These are phyloP conservation scores for Colletotrichum siamense DNA, from an alignment of 2,329 filamentous ascomycete genomes.

Conservation along the genomic window DNA sequence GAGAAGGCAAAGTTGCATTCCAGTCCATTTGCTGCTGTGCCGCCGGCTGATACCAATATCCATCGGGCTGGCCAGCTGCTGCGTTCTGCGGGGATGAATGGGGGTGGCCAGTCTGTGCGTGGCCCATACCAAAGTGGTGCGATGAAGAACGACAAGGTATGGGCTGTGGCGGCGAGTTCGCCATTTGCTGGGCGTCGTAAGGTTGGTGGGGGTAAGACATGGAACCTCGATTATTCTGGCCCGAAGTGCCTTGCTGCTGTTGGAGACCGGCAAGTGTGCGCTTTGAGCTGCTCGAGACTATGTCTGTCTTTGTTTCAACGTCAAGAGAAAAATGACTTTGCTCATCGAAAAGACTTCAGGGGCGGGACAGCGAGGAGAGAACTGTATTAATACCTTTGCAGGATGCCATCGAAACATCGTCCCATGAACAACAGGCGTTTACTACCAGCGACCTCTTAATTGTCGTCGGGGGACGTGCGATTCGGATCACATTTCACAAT, in stretches of 20 bases:
- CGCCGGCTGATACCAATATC: background rate
- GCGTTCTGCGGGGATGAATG: background rate
- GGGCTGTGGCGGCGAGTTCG: background rate
- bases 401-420: background rate
- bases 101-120: background rate
- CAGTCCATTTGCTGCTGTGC: background rate
- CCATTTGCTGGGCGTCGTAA: background rate
- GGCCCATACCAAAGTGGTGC: background rate
- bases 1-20: background rate
- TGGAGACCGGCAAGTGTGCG: background rate
- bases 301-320: background rate
- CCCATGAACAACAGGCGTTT: background rate
- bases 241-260: background rate
- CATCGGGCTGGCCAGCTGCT: background rate
- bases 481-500: background rate
- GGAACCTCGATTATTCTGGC: background rate
- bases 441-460: background rate
- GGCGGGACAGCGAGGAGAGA: background rate
- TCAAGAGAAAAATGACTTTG: background rate
- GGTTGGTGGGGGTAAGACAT: background rate
- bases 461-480: background rate
- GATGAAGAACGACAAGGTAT: background rate
- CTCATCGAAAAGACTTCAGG: background rate
- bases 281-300: background rate
- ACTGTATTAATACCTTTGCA: background rate